A percentile compares a stretch with the other conserved stretches of the same genome.
Evolutionary conservation across 305 asterid species (phyloP).

Genomic region (Caryopteris hybrid): DNA sequence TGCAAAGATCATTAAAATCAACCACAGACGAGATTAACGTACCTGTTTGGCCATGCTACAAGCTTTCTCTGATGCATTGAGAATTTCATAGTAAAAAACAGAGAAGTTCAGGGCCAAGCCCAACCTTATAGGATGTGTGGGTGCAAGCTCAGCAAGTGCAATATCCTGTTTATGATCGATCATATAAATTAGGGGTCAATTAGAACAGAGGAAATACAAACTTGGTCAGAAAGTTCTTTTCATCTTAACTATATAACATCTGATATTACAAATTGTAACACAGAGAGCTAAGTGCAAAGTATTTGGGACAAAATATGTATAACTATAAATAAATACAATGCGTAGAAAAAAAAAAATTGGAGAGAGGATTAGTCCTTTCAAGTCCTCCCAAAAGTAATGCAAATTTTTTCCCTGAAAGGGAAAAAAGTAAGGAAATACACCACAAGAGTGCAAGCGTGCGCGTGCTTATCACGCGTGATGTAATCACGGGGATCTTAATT

Average conservation of each 20-base stretch:
- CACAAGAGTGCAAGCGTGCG: no score
- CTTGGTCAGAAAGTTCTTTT: neutral
- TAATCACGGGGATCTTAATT: neutral
- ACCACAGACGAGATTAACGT: neutral
- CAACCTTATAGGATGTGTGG: conserved; percentile 69
- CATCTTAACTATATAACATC: neutral
- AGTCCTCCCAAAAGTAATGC: neutral
- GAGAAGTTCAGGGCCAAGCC: conserved; percentile 68
- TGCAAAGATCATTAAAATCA: neutral
- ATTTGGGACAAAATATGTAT: neutral
- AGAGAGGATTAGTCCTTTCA: neutral
- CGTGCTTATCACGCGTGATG: neutral
- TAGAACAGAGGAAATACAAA: neutral
- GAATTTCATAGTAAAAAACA: conserved; percentile 62
- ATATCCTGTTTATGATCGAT: conserved; percentile 34
- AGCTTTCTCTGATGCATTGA: conserved; percentile 59
- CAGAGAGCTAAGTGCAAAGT: neutral
- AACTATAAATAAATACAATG: neutral
- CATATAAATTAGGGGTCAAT: neutral
- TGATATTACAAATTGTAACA: neutral
- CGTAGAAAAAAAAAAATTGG: neutral
- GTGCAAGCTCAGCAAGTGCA: conserved; percentile 56
- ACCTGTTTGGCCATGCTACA: conserved; percentile 74
- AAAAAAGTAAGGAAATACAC: neutral
- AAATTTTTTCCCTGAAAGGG: neutral